Evolutionary conservation across 2,329 filamentous ascomycete species (phyloP).

Genomic region (Pseudopithomyces maydicus): DNA sequence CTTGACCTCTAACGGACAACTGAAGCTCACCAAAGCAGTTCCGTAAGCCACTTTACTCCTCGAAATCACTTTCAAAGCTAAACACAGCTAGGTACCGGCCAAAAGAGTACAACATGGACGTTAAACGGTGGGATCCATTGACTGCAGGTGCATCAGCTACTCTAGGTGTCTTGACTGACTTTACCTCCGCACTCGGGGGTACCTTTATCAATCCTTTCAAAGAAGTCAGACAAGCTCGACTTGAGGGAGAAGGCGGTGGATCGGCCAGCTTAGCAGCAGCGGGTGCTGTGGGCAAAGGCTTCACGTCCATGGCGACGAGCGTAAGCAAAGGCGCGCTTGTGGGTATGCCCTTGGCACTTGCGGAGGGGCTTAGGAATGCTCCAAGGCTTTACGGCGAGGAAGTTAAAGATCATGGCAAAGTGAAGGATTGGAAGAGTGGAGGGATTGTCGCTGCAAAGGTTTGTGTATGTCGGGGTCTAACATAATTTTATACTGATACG

Average conservation of each 20-base stretch:
- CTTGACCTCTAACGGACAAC: constrained; percentile 7
- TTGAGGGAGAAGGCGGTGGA: neutral
- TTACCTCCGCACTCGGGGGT: constrained; percentile 54
- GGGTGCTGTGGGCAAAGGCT: neutral
- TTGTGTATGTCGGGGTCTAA: neutral
- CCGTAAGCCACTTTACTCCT: neutral
- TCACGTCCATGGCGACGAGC: neutral
- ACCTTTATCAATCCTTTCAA: neutral
- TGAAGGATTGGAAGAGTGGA: constrained; percentile 75
- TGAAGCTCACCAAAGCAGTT: constrained; percentile 21
- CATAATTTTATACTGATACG: constrained; percentile 9
- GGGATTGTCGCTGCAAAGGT: constrained; percentile 59
- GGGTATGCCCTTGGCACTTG: neutral
- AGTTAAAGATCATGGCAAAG: constrained; percentile 17
- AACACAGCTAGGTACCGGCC: neutral
- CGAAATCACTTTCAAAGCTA: neutral
- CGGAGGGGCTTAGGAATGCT: neutral
- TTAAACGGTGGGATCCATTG: constrained; percentile 64
- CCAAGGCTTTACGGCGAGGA: neutral
- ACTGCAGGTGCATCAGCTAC: constrained; percentile 66
- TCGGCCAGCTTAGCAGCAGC: neutral
- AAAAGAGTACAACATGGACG: neutral
- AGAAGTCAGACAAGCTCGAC: constrained; percentile 7
- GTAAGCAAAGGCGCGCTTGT: neutral
- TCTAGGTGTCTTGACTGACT: constrained; percentile 58